These are phyloP conservation scores for Trichosporon coremiiforme DNA, from an alignment of 1,284 basidiomycete species.

Conservation along the genomic window DNA sequence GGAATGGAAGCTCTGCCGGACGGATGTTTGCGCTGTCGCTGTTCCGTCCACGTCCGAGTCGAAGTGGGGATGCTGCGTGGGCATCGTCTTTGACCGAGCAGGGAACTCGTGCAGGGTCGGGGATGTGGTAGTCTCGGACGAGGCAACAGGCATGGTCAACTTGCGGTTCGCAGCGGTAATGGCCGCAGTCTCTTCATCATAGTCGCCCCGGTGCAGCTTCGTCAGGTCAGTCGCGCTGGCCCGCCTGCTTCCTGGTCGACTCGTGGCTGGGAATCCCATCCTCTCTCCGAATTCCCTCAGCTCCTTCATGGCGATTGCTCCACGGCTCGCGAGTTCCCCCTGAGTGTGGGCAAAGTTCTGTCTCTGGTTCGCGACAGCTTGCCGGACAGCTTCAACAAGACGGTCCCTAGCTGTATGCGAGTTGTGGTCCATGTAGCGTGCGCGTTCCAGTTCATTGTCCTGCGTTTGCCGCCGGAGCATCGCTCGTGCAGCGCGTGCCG, in stretches of 20 bases:
- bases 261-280: conserved; percentile 27
- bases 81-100: conserved; percentile 41
- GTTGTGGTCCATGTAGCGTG: conserved; percentile 31
- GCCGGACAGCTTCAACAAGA: conserved; percentile 50
- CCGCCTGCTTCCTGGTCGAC: conserved; percentile 25
- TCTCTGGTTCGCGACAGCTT: conserved; percentile 46
- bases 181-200: conserved; percentile 39
- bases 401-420: conserved; percentile 37
- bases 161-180: conserved; percentile 37
- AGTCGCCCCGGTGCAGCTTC: conserved; percentile 23
- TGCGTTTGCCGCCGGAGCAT: conserved; percentile 54
- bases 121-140: conserved; percentile 46
- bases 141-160: conserved; percentile 23
- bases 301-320: conserved; percentile 49
- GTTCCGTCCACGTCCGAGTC: conserved; percentile 25
- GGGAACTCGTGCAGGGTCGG: conserved; percentile 42
- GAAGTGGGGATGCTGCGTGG: conserved; percentile 20
- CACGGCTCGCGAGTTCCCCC: conserved; percentile 47
- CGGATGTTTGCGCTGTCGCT: conserved; percentile 25
- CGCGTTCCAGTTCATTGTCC: conserved; percentile 43
- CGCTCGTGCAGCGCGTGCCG: conserved; percentile 57
- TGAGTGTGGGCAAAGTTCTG: conserved; percentile 45
- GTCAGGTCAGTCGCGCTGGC: conserved; percentile 24
- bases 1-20: conserved; percentile 32
- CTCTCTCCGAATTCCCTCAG: conserved; percentile 47